These are phyloP conservation scores for Sugiyamaella pinicola DNA, from an alignment of 1,139 yeast species.

Conservation along the genomic window DNA sequence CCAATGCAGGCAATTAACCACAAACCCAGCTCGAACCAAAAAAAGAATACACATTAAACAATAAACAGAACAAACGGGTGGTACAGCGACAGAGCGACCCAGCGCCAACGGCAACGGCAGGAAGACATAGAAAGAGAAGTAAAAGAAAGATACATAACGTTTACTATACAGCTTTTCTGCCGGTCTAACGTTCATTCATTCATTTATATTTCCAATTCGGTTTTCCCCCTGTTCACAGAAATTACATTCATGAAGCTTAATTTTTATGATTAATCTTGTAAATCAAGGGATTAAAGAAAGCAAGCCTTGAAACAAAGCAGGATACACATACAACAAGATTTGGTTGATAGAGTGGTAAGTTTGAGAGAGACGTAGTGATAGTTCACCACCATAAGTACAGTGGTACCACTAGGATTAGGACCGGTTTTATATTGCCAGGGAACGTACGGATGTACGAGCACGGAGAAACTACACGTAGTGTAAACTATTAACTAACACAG, in stretches of 20 bases:
- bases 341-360: not conserved
- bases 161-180: no score
- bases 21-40: conserved; percentile 2
- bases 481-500: not conserved
- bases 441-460: no score
- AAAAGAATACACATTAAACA: not conserved
- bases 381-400: not conserved
- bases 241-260: no score
- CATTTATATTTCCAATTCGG: no score
- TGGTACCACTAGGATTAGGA: not conserved
- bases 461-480: not conserved
- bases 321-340: not conserved
- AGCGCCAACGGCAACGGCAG: no score
- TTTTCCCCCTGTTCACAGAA: no score
- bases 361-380: not conserved
- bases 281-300: not conserved
- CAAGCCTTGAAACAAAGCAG: not conserved
- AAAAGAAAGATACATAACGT: no score
- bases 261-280: no score
- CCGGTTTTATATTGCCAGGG: no score
- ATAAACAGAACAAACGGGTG: not conserved
- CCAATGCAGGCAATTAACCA: conserved; percentile 9
- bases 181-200: no score
- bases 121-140: no score
- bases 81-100: no score